These are phyloP conservation scores for Berberis vulgaris DNA, from an alignment of 164 flowering plant genomes.

Conservation along the genomic window DNA sequence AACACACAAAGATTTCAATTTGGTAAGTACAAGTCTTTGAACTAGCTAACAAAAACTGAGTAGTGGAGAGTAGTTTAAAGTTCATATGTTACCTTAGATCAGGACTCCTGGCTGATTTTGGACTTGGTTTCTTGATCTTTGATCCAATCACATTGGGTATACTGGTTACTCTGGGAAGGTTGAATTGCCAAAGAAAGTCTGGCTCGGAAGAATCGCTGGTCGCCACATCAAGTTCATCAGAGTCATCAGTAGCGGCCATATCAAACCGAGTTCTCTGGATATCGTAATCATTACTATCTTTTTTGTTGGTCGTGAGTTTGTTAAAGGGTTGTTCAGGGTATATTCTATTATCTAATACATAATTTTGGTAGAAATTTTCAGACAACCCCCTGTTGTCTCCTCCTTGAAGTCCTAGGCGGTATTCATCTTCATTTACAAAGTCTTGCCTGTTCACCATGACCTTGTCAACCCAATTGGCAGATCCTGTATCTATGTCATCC, in stretches of 20 bases:
- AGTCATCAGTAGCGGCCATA: constrained; percentile 38
- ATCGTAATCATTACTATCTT: constrained; percentile 34
- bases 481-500: constrained; percentile 50
- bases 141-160: constrained; percentile 35
- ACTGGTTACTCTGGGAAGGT: constrained; percentile 45
- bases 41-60: background rate
- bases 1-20: constrained; percentile 13
- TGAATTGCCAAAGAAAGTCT: constrained; percentile 81
- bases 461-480: constrained; percentile 90
- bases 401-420: constrained; percentile 38
- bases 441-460: constrained; percentile 93
- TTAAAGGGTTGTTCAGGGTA: constrained; percentile 40
- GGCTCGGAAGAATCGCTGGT: constrained; percentile 93
- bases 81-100: constrained; percentile 40
- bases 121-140: constrained; percentile 39
- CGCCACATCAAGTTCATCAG: constrained; percentile 73
- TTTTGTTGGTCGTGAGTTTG: constrained; percentile 30
- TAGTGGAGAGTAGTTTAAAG: background rate
- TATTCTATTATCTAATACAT: constrained; percentile 41
- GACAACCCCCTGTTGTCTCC: constrained; percentile 37
- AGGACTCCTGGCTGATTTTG: constrained; percentile 43
- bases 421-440: constrained; percentile 22
- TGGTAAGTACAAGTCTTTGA: background rate
- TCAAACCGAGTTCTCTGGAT: constrained; percentile 29
- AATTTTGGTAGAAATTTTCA: constrained; percentile 47